phyloP scores from a whole-genome alignment of 2,329 filamentous ascomycete genomes.

The Lachnum nothofagi region DNA sequence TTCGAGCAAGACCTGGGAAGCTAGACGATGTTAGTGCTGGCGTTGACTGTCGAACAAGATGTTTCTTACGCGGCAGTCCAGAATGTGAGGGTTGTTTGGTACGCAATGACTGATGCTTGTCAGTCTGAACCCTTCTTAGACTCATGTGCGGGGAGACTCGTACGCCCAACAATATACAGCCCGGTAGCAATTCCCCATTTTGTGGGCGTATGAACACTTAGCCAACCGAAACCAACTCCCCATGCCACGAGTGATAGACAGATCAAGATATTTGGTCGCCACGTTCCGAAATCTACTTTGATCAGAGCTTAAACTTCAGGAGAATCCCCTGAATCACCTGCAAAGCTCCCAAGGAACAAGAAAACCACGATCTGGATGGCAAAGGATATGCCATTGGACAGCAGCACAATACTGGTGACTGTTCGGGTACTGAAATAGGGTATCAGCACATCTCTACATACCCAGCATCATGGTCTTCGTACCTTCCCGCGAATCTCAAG shows the following conservation, averaged over 20 bases:
- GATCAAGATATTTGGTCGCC: slow-evolving; percentile 58
- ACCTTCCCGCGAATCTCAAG: slow-evolving; percentile 50
- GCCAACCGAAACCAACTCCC: slow-evolving; percentile 61
- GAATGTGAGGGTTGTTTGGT: slow-evolving; percentile 63
- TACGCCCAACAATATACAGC: slow-evolving; percentile 57
- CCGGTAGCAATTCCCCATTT: slow-evolving; percentile 58
- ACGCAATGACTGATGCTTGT: slow-evolving; percentile 43
- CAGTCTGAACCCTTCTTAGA: not conserved
- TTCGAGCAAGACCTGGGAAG: slow-evolving; percentile 53
- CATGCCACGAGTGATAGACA: slow-evolving; percentile 56
- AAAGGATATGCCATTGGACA: slow-evolving; percentile 64
- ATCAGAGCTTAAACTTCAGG: slow-evolving; percentile 21
- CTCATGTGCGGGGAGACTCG: not conserved
- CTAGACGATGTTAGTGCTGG: too few species aligned
- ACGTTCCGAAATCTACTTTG: slow-evolving; percentile 60
- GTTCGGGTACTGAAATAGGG: too few species aligned
- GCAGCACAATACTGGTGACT: slow-evolving; percentile 61
- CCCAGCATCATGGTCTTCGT: too few species aligned
- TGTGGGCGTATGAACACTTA: slow-evolving; percentile 55
- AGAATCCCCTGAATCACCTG: slow-evolving; percentile 16
- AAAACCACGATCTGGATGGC: slow-evolving; percentile 56
- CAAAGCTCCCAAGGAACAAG: slow-evolving; percentile 42
- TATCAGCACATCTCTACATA: too few species aligned
- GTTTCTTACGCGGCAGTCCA: slow-evolving; percentile 68
- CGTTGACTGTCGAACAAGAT: too few species aligned